Evolutionary conservation across 1,284 basidiomycete genomes (phyloP), one percentile per base, ranked within the genome.

Genomic region (Fomitopsis palustris): DNA sequence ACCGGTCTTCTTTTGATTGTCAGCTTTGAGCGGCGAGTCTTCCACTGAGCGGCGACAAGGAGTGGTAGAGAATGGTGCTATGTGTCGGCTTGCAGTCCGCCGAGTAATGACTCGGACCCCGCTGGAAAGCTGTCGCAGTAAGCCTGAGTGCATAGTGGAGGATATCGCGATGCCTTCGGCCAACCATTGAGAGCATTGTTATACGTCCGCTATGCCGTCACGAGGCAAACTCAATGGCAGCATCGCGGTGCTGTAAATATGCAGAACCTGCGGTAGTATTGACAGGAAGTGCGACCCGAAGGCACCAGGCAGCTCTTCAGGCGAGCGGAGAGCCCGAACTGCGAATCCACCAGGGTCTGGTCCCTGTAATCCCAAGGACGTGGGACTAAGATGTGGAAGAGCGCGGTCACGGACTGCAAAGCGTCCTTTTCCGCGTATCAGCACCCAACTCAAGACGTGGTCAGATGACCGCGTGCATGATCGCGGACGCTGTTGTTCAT

Each of bases 1-100:
- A 35, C 69, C 70, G 0, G 65, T 67, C 52, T 73, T 67, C 19
- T 81, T 21, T 27, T 54, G 58, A 10, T 58, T 58, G 37, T 55
- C 52, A 17, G 43, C 19, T 9, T 51, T 53, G 51, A 56, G 17
- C 10, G 61, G 61, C 7, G 61, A 59, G 16, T 59, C 37, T 31
- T 41, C 29, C 14, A 49, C 41, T 4, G 54, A 45, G 29, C 54
- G 54, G 12, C 23, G 14, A 19, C n/a, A n/a, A 39, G 3, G 3
- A 3, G 39, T 29, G 16, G 57, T 62, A 14, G 57, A 53, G 38
- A 27, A 41, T 8, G 10, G 29, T 2, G 45, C 45, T n/a, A 12
- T 23, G 6, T 6, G 33, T 39, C 29, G 47, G 19, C 54, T 29
- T 31, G 29, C 23, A 25, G 17, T 4, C 35, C 49, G 49, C 33